A percentile compares a stretch with the other conserved stretches of the same genome.
Conservation (phyloP, 1,284 basidiomycete genomes). For the Xerocomus alliaceus region DNA sequence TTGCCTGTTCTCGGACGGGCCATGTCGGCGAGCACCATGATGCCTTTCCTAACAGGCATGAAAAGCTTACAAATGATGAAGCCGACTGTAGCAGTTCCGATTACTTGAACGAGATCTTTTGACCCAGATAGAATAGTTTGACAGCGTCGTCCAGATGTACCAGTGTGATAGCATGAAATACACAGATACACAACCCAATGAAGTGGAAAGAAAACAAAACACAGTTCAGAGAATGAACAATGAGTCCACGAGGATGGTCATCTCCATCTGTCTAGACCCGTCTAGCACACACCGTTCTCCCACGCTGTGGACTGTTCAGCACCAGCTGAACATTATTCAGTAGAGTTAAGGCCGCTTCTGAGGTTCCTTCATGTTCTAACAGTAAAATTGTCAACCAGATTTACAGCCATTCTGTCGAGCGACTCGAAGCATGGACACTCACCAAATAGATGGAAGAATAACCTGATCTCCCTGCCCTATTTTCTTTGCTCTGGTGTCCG, state of each 20-base stretch:
- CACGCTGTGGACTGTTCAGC: neutral
- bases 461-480: neutral
- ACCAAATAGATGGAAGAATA: neutral
- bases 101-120: neutral
- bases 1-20: neutral
- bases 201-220: neutral
- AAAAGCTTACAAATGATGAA: slow-evolving; percentile 8
- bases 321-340: too few species aligned
- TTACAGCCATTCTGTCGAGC: neutral
- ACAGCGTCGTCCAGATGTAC: slow-evolving; percentile 3
- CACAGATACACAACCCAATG: too few species aligned
- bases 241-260: neutral
- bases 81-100: neutral
- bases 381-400: neutral
- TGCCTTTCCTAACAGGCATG: slow-evolving; percentile 1
- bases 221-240: too few species aligned
- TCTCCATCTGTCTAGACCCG: neutral
- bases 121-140: slow-evolving; percentile 1
- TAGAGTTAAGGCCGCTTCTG: too few species aligned
- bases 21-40: slow-evolving; percentile 12
- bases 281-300: neutral
- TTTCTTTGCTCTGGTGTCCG: too few species aligned
- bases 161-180: too few species aligned
- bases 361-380: neutral
- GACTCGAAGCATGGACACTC: neutral